phyloP scores from a whole-genome alignment of 345 rosid genomes.

The Gossypium australe region DNA sequence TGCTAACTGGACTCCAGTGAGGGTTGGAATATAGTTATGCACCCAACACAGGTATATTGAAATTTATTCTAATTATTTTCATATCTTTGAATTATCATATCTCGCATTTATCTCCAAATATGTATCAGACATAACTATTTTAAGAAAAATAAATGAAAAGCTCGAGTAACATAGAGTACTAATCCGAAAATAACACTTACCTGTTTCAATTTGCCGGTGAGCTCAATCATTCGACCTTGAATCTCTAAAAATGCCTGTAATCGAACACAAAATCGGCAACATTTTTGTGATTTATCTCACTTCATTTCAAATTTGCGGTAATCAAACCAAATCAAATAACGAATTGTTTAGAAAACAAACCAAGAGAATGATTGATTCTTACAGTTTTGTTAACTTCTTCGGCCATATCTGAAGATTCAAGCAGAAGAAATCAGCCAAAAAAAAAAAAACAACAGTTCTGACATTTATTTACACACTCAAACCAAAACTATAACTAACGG shows the following conservation, averaged over 20 bases:
- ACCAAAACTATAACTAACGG: not conserved
- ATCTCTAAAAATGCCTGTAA: constrained; percentile 57
- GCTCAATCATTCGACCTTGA: constrained; percentile 67
- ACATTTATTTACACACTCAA: not conserved
- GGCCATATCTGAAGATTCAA: constrained; percentile 32
- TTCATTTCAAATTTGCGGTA: not conserved
- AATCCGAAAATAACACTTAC: constrained; percentile 21
- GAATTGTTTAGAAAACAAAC: not conserved
- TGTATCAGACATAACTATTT: no score
- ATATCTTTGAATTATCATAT: not conserved
- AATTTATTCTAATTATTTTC: no score
- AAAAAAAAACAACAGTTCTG: not conserved
- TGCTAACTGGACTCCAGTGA: no score
- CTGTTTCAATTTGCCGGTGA: constrained; percentile 62
- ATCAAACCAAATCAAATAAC: not conserved
- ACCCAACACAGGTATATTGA: no score
- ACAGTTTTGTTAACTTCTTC: constrained; percentile 50
- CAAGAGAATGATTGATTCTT: constrained; percentile 3
- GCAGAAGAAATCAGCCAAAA: not conserved
- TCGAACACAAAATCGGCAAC: not conserved
- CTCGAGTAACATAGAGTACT: not conserved
- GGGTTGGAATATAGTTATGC: no score
- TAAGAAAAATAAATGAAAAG: not conserved
- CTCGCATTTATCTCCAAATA: not conserved
- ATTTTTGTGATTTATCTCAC: not conserved